phyloP scores from a whole-genome alignment of 2,329 filamentous ascomycete genomes.

The Trichoderma sp. region DNA sequence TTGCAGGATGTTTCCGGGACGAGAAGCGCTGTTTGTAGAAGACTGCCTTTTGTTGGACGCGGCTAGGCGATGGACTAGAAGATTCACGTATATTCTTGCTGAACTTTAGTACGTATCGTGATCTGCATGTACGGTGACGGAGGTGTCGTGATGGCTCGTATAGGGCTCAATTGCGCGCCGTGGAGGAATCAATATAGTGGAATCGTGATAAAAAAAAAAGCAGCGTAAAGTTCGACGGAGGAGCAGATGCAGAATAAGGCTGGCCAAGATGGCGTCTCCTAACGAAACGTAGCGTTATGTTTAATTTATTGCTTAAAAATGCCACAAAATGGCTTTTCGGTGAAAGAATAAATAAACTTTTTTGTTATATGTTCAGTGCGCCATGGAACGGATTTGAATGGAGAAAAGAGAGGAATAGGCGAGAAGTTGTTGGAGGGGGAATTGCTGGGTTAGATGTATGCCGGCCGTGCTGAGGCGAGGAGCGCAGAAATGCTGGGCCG shows the following conservation, averaged over 20 bases:
- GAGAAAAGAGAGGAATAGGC: background rate
- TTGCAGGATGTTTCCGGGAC: background rate
- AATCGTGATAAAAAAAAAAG: background rate
- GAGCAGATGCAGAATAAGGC: background rate
- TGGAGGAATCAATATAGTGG: background rate
- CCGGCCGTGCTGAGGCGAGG: conserved; percentile 19
- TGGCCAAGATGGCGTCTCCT: background rate
- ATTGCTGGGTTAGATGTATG: conserved; percentile 26
- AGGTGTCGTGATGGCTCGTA: background rate
- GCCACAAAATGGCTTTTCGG: background rate
- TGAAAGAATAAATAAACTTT: background rate
- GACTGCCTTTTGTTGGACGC: conserved; percentile 7
- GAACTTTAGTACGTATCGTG: conserved; percentile 28
- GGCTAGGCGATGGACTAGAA: background rate
- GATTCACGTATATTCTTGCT: background rate
- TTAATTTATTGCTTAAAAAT: background rate
- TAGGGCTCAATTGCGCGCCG: background rate
- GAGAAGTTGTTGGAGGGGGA: background rate
- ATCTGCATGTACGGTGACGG: conserved; percentile 33
- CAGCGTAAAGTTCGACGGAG: background rate
- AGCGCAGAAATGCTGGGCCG: conserved; percentile 27
- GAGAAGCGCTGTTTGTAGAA: background rate
- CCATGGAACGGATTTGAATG: background rate
- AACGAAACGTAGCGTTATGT: too few species aligned
- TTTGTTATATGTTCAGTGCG: conserved; percentile 8